phyloP scores from a whole-genome alignment of 2,329 filamentous ascomycete species.

The Trichoderma koningii region DNA sequence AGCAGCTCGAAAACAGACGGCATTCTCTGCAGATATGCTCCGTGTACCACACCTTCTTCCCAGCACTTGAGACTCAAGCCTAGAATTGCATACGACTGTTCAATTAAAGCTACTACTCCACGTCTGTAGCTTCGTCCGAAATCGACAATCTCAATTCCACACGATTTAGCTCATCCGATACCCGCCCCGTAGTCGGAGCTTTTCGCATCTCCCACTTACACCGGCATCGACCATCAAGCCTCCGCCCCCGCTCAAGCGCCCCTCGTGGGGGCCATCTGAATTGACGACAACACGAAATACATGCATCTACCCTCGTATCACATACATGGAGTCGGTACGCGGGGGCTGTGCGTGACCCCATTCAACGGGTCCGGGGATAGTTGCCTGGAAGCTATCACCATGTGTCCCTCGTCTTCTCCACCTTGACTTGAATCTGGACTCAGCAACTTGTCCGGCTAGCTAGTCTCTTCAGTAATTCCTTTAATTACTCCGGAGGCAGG shows the following conservation, averaged over 20 bases:
- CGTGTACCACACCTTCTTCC: too few species aligned
- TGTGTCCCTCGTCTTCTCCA: constrained; percentile 1
- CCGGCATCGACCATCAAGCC: neutral
- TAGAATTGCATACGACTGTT: too few species aligned
- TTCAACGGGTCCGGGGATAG: neutral
- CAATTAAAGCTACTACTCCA: too few species aligned
- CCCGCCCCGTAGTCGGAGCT: constrained; percentile 1
- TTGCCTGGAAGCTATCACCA: neutral
- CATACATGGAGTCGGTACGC: constrained; percentile 8
- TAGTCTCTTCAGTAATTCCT: neutral
- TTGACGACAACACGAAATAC: neutral
- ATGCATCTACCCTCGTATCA: neutral
- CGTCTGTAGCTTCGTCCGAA: neutral
- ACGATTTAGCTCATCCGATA: neutral
- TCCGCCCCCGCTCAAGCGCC: constrained; percentile 6
- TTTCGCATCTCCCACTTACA: constrained; percentile 6
- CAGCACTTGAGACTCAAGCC: too few species aligned
- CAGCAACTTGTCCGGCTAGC: constrained; percentile 10
- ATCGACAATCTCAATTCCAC: neutral
- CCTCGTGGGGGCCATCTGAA: constrained; percentile 4
- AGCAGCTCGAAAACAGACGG: too few species aligned
- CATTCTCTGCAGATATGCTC: too few species aligned
- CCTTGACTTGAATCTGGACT: neutral
- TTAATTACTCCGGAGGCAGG: constrained; percentile 6
- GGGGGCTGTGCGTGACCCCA: neutral